phyloP scores from a whole-genome alignment of 1,139 yeast species.

The Kurtzmaniella quercitrusa region DNA sequence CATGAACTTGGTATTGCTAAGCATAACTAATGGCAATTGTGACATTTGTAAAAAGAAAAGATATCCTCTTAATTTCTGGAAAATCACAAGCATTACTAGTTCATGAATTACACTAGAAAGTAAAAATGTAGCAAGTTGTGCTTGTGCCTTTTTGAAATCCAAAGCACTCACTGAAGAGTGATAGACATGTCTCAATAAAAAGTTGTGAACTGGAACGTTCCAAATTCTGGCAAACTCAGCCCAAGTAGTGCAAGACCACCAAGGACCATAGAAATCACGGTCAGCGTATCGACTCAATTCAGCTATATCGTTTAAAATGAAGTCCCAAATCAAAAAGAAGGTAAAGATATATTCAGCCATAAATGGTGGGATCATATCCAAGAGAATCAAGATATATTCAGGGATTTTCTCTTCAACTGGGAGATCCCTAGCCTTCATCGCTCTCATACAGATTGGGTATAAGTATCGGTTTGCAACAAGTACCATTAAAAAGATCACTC shows the following conservation, averaged over 20 bases:
- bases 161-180: conserved; percentile 84
- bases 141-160: conserved; percentile 57
- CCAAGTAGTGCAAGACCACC: conserved; percentile 98
- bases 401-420: conserved; percentile 41
- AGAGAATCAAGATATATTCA: conserved; percentile 56
- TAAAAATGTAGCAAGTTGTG: conserved; percentile 77
- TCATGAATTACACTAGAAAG: conserved; percentile 85
- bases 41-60: conserved; percentile 77
- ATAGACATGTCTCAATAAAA: conserved; percentile 86
- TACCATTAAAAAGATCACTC: conserved; percentile 80
- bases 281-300: conserved; percentile 85
- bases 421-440: conserved; percentile 48
- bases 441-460: conserved; percentile 69
- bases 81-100: conserved; percentile 85
- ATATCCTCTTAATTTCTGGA: conserved; percentile 76
- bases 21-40: conserved; percentile 62
- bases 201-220: conserved; percentile 94
- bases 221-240: conserved; percentile 90
- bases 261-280: conserved; percentile 87
- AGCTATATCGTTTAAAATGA: conserved; percentile 82
- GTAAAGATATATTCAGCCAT: conserved; percentile 67
- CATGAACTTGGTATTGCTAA: conserved; percentile 50
- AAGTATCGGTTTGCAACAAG: conserved; percentile 73
- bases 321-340: conserved; percentile 92
- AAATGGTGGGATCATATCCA: conserved; percentile 81